Base-by-base conservation (phyloP, 306 rosid species). In the Prunus mongolica region DNA sequence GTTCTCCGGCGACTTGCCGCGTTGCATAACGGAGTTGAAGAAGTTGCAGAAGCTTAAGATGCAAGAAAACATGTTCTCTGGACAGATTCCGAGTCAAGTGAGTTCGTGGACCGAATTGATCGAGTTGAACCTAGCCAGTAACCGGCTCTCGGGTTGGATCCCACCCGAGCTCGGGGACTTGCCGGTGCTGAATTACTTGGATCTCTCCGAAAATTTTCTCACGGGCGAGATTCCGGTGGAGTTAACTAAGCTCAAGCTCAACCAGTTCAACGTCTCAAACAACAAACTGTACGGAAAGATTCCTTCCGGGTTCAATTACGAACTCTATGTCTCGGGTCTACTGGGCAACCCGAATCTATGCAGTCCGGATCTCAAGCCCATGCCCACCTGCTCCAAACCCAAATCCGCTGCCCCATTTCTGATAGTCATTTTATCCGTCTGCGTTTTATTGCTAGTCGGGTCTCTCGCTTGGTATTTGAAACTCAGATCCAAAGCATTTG, bases 181-280 rank as follows among this genome's bases (percentile, higher is more conserved):
- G 30, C 92, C 87, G 2, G 82, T 78, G 13, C 80, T 95, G 38
- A 86, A 69, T 7, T 88, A 81, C 76, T 92, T 95, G 45, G 98
- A 95, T 56, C 93, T 92, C 47, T 86, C 98, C 14, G 71, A 11
- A 4, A 95, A 95, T 63, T 73, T 12, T 25, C 76, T 92, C 24
- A 83, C 88, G 1, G 97, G 99, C 1, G 71, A 81, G 75, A 92
- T 96, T 73, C 98, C 96, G 20, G 71, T 52, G 51, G 86, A 83
- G 67, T 72, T 92, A 60, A 82, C 89, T 10, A 96, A 85, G 44
- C 88, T 95, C 2, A 88, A 62, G 71, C 85, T 89, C 7, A 85
- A 86, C 69, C 67, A 75, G 55, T 91, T 96, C 91, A 86, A 89
- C 9, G 76, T 92, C 28, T 91, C 97, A 0, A 58, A 65, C 44